phyloP scores from a whole-genome alignment of 2,329 filamentous ascomycete species.

The Chaetomiaceae sp. region DNA sequence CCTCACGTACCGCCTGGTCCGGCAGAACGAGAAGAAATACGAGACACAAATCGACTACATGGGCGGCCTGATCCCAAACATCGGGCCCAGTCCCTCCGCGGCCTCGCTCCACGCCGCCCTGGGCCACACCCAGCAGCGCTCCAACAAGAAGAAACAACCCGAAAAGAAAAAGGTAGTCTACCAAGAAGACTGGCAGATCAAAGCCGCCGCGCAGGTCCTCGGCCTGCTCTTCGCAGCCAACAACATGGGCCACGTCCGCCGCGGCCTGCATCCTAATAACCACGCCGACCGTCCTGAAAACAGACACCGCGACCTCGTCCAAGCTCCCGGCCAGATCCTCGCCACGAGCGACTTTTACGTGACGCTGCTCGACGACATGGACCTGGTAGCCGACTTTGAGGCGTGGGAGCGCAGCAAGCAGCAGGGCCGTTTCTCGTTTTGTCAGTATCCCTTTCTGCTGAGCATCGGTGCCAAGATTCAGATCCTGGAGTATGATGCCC shows the following conservation, averaged over 20 bases:
- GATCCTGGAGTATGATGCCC: slow-evolving; percentile 82
- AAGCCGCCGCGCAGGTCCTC: slow-evolving; percentile 74
- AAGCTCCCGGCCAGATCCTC: slow-evolving; percentile 60
- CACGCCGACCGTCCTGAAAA: slow-evolving; percentile 32
- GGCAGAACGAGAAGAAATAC: slow-evolving; percentile 64
- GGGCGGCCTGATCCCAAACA: slow-evolving; percentile 66
- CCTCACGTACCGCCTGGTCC: slow-evolving; percentile 72
- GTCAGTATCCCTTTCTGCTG: slow-evolving; percentile 86
- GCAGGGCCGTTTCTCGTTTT: slow-evolving; percentile 74
- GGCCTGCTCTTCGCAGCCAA: slow-evolving; percentile 80
- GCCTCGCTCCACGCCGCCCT: slow-evolving; percentile 77
- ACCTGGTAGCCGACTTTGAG: slow-evolving; percentile 81
- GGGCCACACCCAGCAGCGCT: slow-evolving; percentile 36
- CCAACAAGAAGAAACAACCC: slow-evolving; percentile 51
- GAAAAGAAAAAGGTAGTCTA: slow-evolving; percentile 59
- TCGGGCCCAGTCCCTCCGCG: slow-evolving; percentile 61
- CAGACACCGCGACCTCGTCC: slow-evolving; percentile 39
- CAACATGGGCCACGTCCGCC: slow-evolving; percentile 44
- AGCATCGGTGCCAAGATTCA: slow-evolving; percentile 91
- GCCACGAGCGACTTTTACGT: slow-evolving; percentile 86
- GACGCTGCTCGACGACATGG: slow-evolving; percentile 78
- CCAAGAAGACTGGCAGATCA: slow-evolving; percentile 84
- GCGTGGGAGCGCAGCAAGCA: slow-evolving; percentile 80
- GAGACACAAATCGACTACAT: slow-evolving; percentile 57
- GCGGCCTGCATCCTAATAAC: slow-evolving; percentile 19